Base-by-base conservation (phyloP, 176 grass and related monocot species). In the Echinochloa phyllopogon region DNA sequence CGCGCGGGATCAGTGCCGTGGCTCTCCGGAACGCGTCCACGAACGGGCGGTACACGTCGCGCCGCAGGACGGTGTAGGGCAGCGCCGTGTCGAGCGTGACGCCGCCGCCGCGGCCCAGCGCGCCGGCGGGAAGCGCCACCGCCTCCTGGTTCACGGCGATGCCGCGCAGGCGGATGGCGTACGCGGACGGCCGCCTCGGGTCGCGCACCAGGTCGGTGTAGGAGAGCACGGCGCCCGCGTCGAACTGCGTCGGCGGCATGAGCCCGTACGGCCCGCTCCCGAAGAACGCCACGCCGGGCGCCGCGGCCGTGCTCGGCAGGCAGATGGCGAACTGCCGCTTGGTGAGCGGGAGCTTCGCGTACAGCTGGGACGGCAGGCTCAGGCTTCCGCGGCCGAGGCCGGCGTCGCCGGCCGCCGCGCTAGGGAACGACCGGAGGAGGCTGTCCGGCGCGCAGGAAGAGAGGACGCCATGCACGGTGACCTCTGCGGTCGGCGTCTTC, bases 61-160 rank as follows among this genome's bases (percentile, higher is more conserved):
- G 57, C 0, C 57, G 57, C 57, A 59, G 21, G 20, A 59, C 57
- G 57, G n/a, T 59, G 57, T 59, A 59, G n/a, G 57, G 57, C n/a
- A 59, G n/a, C 8, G n/a, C 57, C 57, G 8, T 11, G n/a, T 59
- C 57, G 6, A 59, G 57, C 20, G 57, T 59, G 57, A 57, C 55
- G 57, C 17, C 42, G 51, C 51, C 51, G 17, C n/a, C n/a, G n/a
- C 57, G n/a, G 57, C 1, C 57, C n/a, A 59, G 57, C 8, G 57
- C 57, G 8, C 57, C 57, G 57, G n/a, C 8, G n/a, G 57, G 57
- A 8, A 59, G 3, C 57, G n/a, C 9, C 2, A 59, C n/a, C n/a
- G 57, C 57, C 57, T 59, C n/a, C 57, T 59, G n/a, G 57, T 59
- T 59, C 57, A 59, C 57, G 57, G 57, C n/a, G 57, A 59, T 59